Conservation (phyloP, 1,139 yeast genomes). For the Taphrina populina region DNA sequence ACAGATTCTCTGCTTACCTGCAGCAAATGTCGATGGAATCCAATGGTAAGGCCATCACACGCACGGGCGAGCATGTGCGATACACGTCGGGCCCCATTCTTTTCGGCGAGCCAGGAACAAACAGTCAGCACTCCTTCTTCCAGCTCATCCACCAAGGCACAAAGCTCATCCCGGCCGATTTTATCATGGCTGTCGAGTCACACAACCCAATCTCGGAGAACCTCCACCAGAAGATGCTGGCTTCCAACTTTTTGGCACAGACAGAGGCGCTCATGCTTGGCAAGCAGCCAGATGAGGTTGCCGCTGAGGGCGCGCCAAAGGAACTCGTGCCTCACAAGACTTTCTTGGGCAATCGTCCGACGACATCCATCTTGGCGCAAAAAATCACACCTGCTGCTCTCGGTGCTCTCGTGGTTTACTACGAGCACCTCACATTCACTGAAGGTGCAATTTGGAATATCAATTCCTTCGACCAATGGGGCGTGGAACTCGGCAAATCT, state of each 20-base stretch:
- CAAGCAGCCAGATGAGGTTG: slow-evolving; percentile 78
- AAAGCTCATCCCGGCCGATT: slow-evolving; percentile 93
- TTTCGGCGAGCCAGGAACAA: slow-evolving; percentile 98
- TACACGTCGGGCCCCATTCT: slow-evolving; percentile 94
- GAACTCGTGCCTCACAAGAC: slow-evolving; percentile 90
- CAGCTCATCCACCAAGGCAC: slow-evolving; percentile 99
- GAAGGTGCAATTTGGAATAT: slow-evolving; percentile 99
- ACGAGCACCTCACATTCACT: slow-evolving; percentile 93
- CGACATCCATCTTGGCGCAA: slow-evolving; percentile 93
- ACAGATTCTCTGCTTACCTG: slow-evolving; percentile 98
- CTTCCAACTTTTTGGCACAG: slow-evolving; percentile 97
- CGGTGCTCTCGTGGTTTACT: slow-evolving; percentile 95
- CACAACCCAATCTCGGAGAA: slow-evolving; percentile 95
- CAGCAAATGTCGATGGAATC: slow-evolving; percentile 99
- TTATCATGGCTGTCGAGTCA: slow-evolving; percentile 93
- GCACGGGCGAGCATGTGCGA: slow-evolving; percentile 84
- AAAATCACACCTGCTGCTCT: slow-evolving; percentile 93
- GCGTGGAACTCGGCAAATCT: slow-evolving; percentile 97
- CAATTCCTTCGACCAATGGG: slow-evolving; percentile 99
- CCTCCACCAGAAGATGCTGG: slow-evolving; percentile 95
- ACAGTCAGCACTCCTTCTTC: slow-evolving; percentile 99
- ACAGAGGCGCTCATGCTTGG: slow-evolving; percentile 98
- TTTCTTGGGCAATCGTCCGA: slow-evolving; percentile 97
- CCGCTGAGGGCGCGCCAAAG: slow-evolving; percentile 77
- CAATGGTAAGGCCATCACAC: slow-evolving; percentile 94